These are phyloP conservation scores for Neonectria hederae DNA, from an alignment of 2,329 filamentous ascomycete species.

Conservation along the genomic window DNA sequence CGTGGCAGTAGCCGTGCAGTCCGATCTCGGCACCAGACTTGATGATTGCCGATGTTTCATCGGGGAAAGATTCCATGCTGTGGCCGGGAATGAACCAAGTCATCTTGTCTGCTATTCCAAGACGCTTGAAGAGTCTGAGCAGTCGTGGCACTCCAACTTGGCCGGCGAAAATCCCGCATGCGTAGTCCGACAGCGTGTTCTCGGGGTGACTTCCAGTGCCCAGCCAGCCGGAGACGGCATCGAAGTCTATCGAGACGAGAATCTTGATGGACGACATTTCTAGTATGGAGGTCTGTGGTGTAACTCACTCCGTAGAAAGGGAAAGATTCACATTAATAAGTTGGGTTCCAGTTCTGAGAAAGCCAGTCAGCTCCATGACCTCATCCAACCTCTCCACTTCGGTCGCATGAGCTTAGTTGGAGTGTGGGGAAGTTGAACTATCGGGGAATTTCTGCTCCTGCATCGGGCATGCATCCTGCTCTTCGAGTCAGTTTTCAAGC, in stretches of 20 bases:
- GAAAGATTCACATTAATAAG: too few species aligned
- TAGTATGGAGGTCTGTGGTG: too few species aligned
- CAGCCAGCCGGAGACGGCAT: slow-evolving; percentile 63
- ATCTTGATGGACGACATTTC: slow-evolving; percentile 29
- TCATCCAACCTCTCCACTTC: too few species aligned
- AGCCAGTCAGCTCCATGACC: too few species aligned
- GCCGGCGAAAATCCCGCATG: slow-evolving; percentile 17
- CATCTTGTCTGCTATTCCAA: slow-evolving; percentile 68
- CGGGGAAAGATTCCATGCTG: slow-evolving; percentile 58
- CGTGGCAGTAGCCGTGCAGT: slow-evolving; percentile 60
- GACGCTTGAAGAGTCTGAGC: slow-evolving; percentile 70
- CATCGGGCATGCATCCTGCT: too few species aligned
- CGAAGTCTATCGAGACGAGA: slow-evolving; percentile 54
- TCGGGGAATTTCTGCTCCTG: too few species aligned
- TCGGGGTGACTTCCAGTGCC: slow-evolving; percentile 57
- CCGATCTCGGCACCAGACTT: slow-evolving; percentile 58
- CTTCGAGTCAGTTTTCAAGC: too few species aligned
- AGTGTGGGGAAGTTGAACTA: too few species aligned
- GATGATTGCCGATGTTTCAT: slow-evolving; percentile 52
- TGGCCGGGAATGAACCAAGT: slow-evolving; percentile 61
- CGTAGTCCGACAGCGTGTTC: slow-evolving; percentile 20
- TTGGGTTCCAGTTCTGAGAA: too few species aligned
- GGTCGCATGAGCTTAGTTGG: too few species aligned
- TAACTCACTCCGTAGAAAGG: too few species aligned
- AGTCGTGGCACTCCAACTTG: slow-evolving; percentile 58